A percentile compares a stretch with the other conserved stretches of the same genome.
phyloP scores from a whole-genome alignment of 805 yeast species.

The Kregervanrija pseudodelftensis region DNA sequence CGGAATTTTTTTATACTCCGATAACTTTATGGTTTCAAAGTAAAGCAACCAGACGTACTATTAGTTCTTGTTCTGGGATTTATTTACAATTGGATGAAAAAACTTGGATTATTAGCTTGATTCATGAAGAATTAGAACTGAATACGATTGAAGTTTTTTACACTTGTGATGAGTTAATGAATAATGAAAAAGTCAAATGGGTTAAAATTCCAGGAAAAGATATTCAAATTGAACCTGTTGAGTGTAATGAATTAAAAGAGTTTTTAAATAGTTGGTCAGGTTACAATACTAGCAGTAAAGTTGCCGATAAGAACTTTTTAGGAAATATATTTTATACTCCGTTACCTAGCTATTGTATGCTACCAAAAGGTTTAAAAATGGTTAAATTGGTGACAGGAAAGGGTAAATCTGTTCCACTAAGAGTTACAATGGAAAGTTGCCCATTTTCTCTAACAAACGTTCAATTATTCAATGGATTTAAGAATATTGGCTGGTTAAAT shows the following conservation, averaged over 20 bases:
- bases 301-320: background rate
- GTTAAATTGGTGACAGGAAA: constrained; percentile 9
- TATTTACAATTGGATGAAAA: background rate
- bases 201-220: background rate
- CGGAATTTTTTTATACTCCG: no score
- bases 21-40: background rate
- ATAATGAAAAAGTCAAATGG: constrained; percentile 1
- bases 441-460: constrained; percentile 21
- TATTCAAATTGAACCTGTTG: background rate
- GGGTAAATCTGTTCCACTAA: constrained; percentile 1
- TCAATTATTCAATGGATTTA: constrained; percentile 16
- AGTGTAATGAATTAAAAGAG: background rate
- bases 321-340: background rate
- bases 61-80: constrained; percentile 1
- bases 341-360: constrained; percentile 15
- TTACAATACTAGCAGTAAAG: background rate
- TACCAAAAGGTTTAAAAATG: constrained; percentile 33
- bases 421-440: constrained; percentile 13
- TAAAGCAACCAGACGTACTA: background rate
- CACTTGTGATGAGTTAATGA: constrained; percentile 1
- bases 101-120: constrained; percentile 1
- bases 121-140: background rate
- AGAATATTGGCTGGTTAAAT: constrained; percentile 18
- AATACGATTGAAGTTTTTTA: background rate
- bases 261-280: background rate